Evolutionary conservation across 176 grass and related monocot species (phyloP).

Genomic region (maize (Zea mays)): DNA sequence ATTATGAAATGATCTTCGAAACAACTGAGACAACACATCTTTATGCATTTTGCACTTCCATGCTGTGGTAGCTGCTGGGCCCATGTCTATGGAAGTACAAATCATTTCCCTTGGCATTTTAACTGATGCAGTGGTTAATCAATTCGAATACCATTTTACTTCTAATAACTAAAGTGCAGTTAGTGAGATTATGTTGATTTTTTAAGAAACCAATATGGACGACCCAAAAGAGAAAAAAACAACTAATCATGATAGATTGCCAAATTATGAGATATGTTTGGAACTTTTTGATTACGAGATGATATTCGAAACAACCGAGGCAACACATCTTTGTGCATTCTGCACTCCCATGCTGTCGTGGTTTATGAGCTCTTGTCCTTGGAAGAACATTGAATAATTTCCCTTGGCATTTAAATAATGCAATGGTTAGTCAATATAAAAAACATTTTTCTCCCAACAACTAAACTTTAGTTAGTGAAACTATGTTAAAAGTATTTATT

Average conservation of each 20-base stretch:
- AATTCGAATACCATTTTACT: slow-evolving; percentile 25
- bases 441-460: slow-evolving; percentile 15
- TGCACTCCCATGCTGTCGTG: neutral
- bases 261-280: neutral
- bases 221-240: neutral
- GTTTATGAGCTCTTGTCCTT: neutral
- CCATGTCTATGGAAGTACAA: neutral
- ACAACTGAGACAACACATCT: neutral
- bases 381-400: slow-evolving; percentile 12
- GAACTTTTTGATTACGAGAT: neutral
- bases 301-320: neutral
- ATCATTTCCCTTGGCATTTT: slow-evolving; percentile 24
- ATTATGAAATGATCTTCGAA: neutral
- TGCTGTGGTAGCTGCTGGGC: neutral
- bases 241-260: neutral
- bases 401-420: slow-evolving; percentile 25
- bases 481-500: slow-evolving; percentile 3
- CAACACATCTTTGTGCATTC: neutral
- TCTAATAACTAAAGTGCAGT: slow-evolving; percentile 9
- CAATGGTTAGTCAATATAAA: slow-evolving; percentile 16
- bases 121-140: slow-evolving; percentile 14
- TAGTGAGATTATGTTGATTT: neutral
- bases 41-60: neutral
- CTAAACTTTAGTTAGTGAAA: slow-evolving; percentile 8
- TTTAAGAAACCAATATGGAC: neutral